phyloP scores from a whole-genome alignment of 768 basidiomycete genomes.

The Psilocybe tampanensis region DNA sequence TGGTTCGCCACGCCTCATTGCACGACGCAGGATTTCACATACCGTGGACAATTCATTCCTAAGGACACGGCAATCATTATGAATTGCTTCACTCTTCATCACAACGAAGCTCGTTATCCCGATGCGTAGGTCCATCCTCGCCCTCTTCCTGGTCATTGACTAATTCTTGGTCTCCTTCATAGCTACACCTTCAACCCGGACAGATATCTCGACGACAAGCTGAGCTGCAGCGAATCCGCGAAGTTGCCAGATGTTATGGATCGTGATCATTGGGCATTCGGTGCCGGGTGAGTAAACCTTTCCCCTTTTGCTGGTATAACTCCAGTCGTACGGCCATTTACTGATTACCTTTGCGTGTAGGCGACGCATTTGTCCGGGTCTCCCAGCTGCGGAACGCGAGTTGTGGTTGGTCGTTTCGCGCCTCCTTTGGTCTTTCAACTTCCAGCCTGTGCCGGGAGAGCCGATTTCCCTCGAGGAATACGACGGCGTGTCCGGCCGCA shows the following conservation, averaged over 20 bases:
- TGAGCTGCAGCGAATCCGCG: conserved; percentile 40
- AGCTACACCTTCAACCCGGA: conserved; percentile 33
- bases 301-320: not conserved
- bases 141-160: not conserved
- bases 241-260: conserved; percentile 41
- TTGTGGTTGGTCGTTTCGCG: conserved; percentile 46
- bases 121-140: conserved; percentile 26
- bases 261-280: conserved; percentile 52
- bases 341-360: conserved; percentile 12
- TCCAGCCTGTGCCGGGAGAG: conserved; percentile 40
- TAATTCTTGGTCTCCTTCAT: not conserved
- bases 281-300: conserved; percentile 43
- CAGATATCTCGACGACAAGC: conserved; percentile 40
- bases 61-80: conserved; percentile 39
- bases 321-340: not conserved
- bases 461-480: conserved; percentile 50
- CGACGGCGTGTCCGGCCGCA: conserved; percentile 48
- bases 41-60: conserved; percentile 39
- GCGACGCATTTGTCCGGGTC: conserved; percentile 45
- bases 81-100: conserved; percentile 38
- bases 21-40: conserved; percentile 37
- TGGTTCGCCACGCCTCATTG: conserved; percentile 42
- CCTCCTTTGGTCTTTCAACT: conserved; percentile 48
- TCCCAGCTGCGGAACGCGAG: conserved; percentile 46
- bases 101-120: conserved; percentile 35